These are phyloP conservation scores for Vachellia collinsii DNA, from an alignment of 306 rosid genomes.

Conservation along the genomic window DNA sequence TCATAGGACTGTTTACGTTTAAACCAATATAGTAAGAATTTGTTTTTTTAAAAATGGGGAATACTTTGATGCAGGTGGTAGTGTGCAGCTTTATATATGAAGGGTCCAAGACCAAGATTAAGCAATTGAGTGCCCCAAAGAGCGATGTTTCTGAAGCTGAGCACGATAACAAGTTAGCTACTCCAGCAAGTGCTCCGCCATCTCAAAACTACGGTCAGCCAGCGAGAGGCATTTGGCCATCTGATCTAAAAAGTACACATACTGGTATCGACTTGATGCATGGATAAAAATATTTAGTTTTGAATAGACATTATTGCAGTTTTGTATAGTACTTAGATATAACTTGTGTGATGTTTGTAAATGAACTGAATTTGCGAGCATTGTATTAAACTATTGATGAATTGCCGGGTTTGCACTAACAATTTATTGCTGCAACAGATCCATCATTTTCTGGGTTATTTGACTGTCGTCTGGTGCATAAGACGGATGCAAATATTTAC, in stretches of 20 bases:
- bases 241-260: slow-evolving; percentile 61
- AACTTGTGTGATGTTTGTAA: slow-evolving; percentile 57
- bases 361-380: slow-evolving; percentile 56
- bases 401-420: slow-evolving; percentile 50
- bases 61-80: slow-evolving; percentile 65
- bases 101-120: slow-evolving; percentile 64
- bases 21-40: neutral
- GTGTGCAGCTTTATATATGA: slow-evolving; percentile 88
- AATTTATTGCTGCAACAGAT: slow-evolving; percentile 46
- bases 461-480: neutral
- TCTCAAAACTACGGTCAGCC: slow-evolving; percentile 64
- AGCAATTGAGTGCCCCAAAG: slow-evolving; percentile 48
- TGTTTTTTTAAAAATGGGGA: neutral
- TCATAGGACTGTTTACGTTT: slow-evolving; percentile 18
- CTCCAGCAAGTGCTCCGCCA: slow-evolving; percentile 55
- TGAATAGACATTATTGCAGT: slow-evolving; percentile 57
- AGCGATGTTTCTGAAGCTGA: slow-evolving; percentile 57
- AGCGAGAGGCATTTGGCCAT: slow-evolving; percentile 60
- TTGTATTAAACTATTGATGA: slow-evolving; percentile 38
- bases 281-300: slow-evolving; percentile 57
- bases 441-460: neutral
- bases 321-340: slow-evolving; percentile 61
- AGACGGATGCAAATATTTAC: neutral
- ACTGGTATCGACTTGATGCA: slow-evolving; percentile 92
- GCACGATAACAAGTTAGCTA: slow-evolving; percentile 55